These are phyloP conservation scores for Vanrija pseudolonga DNA, from an alignment of 1,284 basidiomycete genomes.

Conservation along the genomic window DNA sequence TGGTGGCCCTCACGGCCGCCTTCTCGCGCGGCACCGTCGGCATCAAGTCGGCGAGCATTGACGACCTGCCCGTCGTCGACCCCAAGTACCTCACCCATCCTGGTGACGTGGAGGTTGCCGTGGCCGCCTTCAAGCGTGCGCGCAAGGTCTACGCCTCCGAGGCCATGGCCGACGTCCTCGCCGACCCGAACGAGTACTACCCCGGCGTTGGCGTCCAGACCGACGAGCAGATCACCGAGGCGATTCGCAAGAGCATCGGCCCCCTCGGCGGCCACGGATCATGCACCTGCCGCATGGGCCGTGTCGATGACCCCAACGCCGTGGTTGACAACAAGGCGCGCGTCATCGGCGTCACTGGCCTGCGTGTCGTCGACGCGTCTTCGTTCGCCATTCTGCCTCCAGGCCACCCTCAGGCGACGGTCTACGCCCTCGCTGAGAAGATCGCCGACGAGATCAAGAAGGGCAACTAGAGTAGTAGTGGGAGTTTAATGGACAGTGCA, in stretches of 20 bases:
- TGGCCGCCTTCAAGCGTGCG: slow-evolving; percentile 59
- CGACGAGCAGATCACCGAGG: neutral
- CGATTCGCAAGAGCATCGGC: neutral
- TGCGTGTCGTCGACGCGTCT: neutral
- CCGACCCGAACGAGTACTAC: neutral
- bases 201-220: neutral
- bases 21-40: slow-evolving; percentile 33
- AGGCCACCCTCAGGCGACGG: neutral
- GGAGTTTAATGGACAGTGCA: too few species aligned
- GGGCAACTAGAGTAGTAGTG: too few species aligned
- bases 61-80: slow-evolving; percentile 57
- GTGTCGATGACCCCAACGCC: neutral
- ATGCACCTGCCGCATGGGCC: neutral
- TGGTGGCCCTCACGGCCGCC: slow-evolving; percentile 18
- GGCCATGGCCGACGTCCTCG: neutral
- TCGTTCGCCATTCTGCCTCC: neutral
- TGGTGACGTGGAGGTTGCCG: slow-evolving; percentile 56
- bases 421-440: neutral
- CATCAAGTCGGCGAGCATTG: slow-evolving; percentile 55
- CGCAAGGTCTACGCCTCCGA: slow-evolving; percentile 30
- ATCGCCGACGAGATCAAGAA: too few species aligned
- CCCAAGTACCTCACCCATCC: slow-evolving; percentile 53
- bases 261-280: too few species aligned
- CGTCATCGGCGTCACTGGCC: neutral
- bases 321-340: neutral